Evolutionary conservation across 2,329 filamentous ascomycete genomes (phyloP), one percentile per base, ranked within the genome.

Genomic region (Lachnellula arida): DNA sequence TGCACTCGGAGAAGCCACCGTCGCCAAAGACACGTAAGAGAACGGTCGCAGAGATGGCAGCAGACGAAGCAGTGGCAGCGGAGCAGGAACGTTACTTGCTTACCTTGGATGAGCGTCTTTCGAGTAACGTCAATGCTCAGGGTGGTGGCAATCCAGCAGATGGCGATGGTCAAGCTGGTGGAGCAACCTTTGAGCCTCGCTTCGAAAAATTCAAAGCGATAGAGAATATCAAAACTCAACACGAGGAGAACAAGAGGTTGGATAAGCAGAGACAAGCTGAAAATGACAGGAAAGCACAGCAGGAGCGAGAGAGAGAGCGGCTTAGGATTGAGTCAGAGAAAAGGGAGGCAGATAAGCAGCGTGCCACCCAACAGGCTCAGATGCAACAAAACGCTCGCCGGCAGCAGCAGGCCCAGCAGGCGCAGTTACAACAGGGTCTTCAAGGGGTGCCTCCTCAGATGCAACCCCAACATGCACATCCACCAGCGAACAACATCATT

Each of bases 181-280:
- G 81, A 5, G 80, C 84, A n/a, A 81, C 87, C 3, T 95, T 95
- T 65, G 91, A 95, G 69, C 86, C 88, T 37, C 83, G 87, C 28
- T 97, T 97, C 69, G 91, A 94, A 64, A 85, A 89, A 39, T 97
- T 97, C 73, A 97, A 97, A 75, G 84, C 90, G 1, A 82, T 99
- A 44, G 90, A 91, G 56, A 88, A 89, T 56, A 96, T 97, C 65
- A 89, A 87, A 68, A 77, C 82, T 54, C 84, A 89, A 44, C 87
- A 91, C 58, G 85, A 86, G 25, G 89, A 95, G 69, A 88, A 85
- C 67, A 86, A 85, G 62, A 87, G 88, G 58, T 83, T 86, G 56
- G 89, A 94, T 66, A 91, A 91, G 71, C 76, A 84, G 53, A 82
- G 85, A 61, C 81, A 87, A 56, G 62, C 73, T 73, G 53, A 70